A percentile compares a stretch with the other conserved stretches of the same genome.
Evolutionary conservation across 306 rosid genomes (phyloP).

Genomic region (Bauhinia variegata): DNA sequence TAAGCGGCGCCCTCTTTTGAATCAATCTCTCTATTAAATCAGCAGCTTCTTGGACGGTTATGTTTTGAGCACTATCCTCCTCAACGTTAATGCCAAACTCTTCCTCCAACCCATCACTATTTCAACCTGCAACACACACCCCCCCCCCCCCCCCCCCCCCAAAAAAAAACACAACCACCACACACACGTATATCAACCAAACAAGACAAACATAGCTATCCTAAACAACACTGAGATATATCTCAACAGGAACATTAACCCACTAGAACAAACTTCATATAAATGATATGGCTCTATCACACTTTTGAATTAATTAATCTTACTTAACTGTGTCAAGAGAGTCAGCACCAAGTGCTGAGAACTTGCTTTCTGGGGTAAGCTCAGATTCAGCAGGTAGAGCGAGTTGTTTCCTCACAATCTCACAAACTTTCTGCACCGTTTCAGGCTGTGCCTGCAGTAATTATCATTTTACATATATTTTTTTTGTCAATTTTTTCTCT

Average conservation of each 20-base stretch:
- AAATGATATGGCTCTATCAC: background rate
- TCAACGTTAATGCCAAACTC: slow-evolving; percentile 46
- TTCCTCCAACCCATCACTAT: slow-evolving; percentile 67
- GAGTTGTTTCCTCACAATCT: slow-evolving; percentile 58
- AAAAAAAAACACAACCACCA: no score
- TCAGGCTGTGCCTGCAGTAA: slow-evolving; percentile 39
- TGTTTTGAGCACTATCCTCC: slow-evolving; percentile 49
- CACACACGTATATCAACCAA: no score
- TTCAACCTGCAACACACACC: no score
- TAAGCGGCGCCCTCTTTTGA: slow-evolving; percentile 39
- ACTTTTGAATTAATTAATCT: background rate
- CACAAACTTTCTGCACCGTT: slow-evolving; percentile 51
- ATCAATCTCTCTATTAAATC: slow-evolving; percentile 54
- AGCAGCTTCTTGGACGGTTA: slow-evolving; percentile 57
- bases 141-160: no score
- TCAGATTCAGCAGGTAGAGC: slow-evolving; percentile 51
- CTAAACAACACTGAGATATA: background rate
- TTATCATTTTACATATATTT: background rate
- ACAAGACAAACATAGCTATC: background rate
- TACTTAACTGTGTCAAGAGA: slow-evolving; percentile 67
- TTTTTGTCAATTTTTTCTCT: background rate
- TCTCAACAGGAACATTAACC: background rate
- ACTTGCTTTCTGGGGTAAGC: slow-evolving; percentile 54
- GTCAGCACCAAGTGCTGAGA: slow-evolving; percentile 60
- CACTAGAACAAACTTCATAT: background rate